A percentile compares a stretch with the other conserved stretches of the same genome.
These are phyloP conservation scores for Aureobasidium namibiae DNA, from an alignment of 2,329 filamentous ascomycete species.

Conservation along the genomic window DNA sequence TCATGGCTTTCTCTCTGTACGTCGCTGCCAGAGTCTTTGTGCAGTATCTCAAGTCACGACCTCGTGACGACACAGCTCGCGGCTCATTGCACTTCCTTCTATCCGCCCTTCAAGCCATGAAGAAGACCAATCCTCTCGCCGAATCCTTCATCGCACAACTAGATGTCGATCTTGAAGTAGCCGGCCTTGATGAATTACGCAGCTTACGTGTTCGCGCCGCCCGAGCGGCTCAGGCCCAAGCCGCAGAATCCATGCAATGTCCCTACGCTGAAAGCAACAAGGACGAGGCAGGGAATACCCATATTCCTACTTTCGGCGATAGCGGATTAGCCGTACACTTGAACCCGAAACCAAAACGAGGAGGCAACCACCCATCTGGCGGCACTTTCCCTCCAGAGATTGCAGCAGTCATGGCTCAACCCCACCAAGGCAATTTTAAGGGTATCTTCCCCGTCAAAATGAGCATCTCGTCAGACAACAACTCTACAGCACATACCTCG, in stretches of 20 bases:
- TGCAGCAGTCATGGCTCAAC: background rate
- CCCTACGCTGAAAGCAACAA: background rate
- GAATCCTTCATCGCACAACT: constrained; percentile 92
- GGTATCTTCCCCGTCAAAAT: constrained; percentile 1
- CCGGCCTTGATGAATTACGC: constrained; percentile 44
- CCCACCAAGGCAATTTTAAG: background rate
- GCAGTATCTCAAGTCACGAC: constrained; percentile 90
- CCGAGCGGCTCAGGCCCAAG: background rate
- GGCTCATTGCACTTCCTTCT: constrained; percentile 86
- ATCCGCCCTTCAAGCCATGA: constrained; percentile 81
- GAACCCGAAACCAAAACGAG: background rate
- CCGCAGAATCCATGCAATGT: background rate
- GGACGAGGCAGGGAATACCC: background rate
- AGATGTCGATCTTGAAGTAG: constrained; percentile 78
- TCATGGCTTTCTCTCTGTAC: constrained; percentile 91
- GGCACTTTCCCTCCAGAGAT: background rate
- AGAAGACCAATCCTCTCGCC: constrained; percentile 79
- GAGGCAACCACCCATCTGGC: background rate
- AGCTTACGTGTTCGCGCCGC: constrained; percentile 1
- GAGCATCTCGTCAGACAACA: background rate
- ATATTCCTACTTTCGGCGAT: constrained; percentile 5
- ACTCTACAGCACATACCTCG: background rate
- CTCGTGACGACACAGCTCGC: constrained; percentile 68
- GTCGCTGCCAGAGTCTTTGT: constrained; percentile 94
- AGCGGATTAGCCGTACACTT: constrained; percentile 5